Conservation (phyloP, 495 filamentous ascomycete genomes). For the Copromyces sp. region DNA sequence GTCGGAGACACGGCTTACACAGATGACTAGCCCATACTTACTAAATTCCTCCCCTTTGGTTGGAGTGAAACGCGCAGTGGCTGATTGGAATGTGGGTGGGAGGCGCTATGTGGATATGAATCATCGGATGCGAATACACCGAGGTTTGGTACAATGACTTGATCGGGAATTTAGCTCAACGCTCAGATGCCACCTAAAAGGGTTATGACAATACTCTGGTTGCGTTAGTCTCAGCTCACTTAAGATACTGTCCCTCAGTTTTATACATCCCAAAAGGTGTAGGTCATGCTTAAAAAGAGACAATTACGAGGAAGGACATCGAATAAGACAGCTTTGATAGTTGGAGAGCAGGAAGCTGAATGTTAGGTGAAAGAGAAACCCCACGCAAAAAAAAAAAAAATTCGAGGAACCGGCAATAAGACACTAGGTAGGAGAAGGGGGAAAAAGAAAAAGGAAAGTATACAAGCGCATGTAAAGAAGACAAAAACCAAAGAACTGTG, state of each 20-base stretch:
- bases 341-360: neutral
- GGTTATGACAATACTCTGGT: neutral
- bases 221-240: neutral
- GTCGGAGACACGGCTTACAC: neutral
- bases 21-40: neutral
- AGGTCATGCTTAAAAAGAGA: neutral
- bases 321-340: neutral
- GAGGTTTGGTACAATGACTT: neutral
- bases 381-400: neutral
- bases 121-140: neutral
- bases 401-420: neutral
- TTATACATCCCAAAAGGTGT: neutral
- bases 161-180: neutral
- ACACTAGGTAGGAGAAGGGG: neutral
- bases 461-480: neutral
- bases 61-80: neutral
- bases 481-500: neutral
- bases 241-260: neutral
- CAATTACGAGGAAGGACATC: neutral
- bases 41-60: neutral
- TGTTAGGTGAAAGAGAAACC: neutral
- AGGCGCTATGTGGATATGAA: neutral
- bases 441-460: neutral
- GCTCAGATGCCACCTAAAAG: neutral
- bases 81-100: neutral